Percentiles rank a stretch among this genome's conserved stretches.
phyloP scores from a whole-genome alignment of 2,329 filamentous ascomycete genomes.

The Dactylellina haptotyla region DNA sequence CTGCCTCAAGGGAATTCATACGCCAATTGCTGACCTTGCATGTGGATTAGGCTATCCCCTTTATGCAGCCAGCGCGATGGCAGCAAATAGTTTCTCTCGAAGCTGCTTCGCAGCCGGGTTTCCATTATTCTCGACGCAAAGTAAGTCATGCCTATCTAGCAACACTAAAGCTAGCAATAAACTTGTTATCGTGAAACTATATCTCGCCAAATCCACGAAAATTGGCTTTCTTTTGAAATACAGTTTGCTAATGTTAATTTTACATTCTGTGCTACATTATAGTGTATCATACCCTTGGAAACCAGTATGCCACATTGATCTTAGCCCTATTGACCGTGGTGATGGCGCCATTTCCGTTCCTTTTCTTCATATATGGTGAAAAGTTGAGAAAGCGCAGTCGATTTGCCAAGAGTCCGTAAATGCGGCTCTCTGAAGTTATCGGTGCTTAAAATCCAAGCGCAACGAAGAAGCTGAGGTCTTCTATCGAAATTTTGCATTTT shows the following conservation, averaged over 20 bases:
- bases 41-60: slow-evolving; percentile 71
- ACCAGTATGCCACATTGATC: slow-evolving; percentile 74
- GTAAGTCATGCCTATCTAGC: slow-evolving; percentile 62
- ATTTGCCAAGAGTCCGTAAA: slow-evolving; percentile 62
- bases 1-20: slow-evolving; percentile 59
- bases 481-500: neutral
- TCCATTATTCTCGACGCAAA: slow-evolving; percentile 75
- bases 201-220: no score
- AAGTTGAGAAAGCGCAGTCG: slow-evolving; percentile 68
- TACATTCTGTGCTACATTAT: slow-evolving; percentile 34
- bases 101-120: slow-evolving; percentile 82
- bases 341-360: slow-evolving; percentile 71
- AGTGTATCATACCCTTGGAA: slow-evolving; percentile 75
- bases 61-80: slow-evolving; percentile 80
- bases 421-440: no score
- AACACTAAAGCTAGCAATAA: slow-evolving; percentile 60
- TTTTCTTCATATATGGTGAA: slow-evolving; percentile 68
- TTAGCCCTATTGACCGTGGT: slow-evolving; percentile 71
- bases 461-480: neutral
- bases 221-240: neutral
- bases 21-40: slow-evolving; percentile 66
- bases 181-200: neutral
- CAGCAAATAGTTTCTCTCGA: slow-evolving; percentile 82
- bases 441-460: neutral
- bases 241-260: slow-evolving; percentile 24